Conservation (phyloP, 805 yeast genomes). For the Saturnispora sekii region DNA sequence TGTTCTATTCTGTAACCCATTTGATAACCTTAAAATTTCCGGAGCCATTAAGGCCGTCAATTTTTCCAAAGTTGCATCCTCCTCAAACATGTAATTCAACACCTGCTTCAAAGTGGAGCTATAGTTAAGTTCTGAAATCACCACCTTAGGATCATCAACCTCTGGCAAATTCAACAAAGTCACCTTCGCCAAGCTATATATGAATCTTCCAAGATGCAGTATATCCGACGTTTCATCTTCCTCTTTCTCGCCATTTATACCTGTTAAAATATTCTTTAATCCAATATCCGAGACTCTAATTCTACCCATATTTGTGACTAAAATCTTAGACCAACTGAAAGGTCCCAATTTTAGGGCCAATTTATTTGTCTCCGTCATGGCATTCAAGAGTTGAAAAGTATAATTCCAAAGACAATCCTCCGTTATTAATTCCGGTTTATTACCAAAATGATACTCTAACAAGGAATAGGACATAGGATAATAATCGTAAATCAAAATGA, state of each 20-base stretch:
- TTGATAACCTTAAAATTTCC: conserved; percentile 36
- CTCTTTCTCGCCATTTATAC: conserved; percentile 23
- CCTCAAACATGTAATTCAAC: conserved; percentile 28
- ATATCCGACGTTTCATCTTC: conserved; percentile 38
- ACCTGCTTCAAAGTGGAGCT: conserved; percentile 39
- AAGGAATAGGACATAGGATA: conserved; percentile 70
- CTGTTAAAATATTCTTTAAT: conserved; percentile 51
- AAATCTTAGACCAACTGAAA: conserved; percentile 56
- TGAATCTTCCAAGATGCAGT: conserved; percentile 45
- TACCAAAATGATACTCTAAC: conserved; percentile 51
- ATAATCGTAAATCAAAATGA: conserved; percentile 75
- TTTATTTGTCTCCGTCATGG: conserved; percentile 55
- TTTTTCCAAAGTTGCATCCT: conserved; percentile 22
- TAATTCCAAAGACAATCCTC: conserved; percentile 70
- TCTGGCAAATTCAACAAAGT: conserved; percentile 16
- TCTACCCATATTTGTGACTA: conserved; percentile 64
- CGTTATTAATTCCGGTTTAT: conserved; percentile 40
- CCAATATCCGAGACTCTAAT: conserved; percentile 67
- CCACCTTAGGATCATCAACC: conserved; percentile 13
- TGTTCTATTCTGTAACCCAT: conserved; percentile 40
- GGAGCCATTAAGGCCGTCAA: conserved; percentile 34
- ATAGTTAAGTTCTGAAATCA: conserved; percentile 26
- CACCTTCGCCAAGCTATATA: conserved; percentile 43
- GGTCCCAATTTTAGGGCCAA: conserved; percentile 55
- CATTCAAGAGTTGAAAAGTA: conserved; percentile 64